Base-by-base conservation (phyloP, 805 yeast genomes). In the Myxozyma udenii region DNA sequence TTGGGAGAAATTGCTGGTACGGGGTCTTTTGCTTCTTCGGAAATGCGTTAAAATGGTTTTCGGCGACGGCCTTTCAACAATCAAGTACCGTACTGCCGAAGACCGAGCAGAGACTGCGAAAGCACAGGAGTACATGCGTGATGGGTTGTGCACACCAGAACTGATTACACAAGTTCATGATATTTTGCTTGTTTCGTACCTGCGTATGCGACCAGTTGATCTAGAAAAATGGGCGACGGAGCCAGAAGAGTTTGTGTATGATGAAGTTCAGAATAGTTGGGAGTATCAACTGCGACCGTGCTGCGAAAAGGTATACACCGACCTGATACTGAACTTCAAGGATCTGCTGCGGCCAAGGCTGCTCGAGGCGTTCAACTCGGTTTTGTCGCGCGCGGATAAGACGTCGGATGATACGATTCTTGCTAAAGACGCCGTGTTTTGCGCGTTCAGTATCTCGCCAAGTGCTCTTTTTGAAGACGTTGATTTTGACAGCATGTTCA, bases 231-330 rank as follows among this genome's bases (percentile, higher is more conserved):
- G 98, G 98, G 66, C 74, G 11, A 67, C 77, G 16, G 95, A 89
- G 53, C 96, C 98, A 0, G 98, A 89, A 66, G 96, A 88, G 66
- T 93, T 95, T 87, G 81, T 86, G 19, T 81, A 83, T 57, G 95
- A 88, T 63, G 95, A 89, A 60, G 71, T 83, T 51, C 77, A 81
- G 45, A 72, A 80, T 3, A 83, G 84, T 64, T 88, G 87, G 82
- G 97, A 90, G 64, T 87, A 73, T 65, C 90, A 86, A 64, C 76
- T 89, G 11, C 74, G 95, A 50, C 88, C 91, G 2, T 87, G 96
- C 68, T 88, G 95, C 0, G 95, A 87, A 61, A 83, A 83, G 64
- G 81, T 88, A 59, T 89, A 83, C 64, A 86, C 83, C 59, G 93
- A 85, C 63, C 69, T 90, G 57, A 78, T 87, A 35, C 74, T 75